Percentiles rank a stretch among this genome's conserved stretches.
Conservation (phyloP, 1,139 yeast species). For the Hanseniaspora sp. region DNA sequence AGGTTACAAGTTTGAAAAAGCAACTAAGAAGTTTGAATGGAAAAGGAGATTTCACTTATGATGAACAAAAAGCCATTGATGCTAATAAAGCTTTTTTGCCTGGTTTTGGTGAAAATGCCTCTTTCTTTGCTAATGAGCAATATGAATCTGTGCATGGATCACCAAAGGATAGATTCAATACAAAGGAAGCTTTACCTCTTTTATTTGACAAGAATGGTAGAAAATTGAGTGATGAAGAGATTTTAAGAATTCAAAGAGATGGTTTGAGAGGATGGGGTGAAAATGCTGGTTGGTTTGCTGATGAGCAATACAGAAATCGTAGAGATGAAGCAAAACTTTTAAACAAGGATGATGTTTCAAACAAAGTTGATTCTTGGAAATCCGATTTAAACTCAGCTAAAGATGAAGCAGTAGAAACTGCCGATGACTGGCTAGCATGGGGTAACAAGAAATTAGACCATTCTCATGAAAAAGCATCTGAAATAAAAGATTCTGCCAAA, state of each 20-base stretch:
- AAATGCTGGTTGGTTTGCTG: constrained; percentile 33
- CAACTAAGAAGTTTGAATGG: constrained; percentile 19
- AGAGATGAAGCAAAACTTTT: constrained; percentile 18
- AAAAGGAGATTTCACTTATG: constrained; percentile 16
- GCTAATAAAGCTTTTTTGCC: constrained; percentile 21
- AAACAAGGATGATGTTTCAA: not conserved
- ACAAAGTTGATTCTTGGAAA: constrained; percentile 16
- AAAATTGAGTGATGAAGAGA: not conserved
- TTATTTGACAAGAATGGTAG: constrained; percentile 16
- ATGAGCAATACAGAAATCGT: constrained; percentile 33
- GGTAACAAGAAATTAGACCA: constrained; percentile 24
- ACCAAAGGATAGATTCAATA: constrained; percentile 7
- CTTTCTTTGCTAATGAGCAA: constrained; percentile 16
- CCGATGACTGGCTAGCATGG: constrained; percentile 24
- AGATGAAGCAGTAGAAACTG: constrained; percentile 28
- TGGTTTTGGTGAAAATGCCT: constrained; percentile 29
- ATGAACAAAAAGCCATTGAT: constrained; percentile 18
- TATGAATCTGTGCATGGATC: constrained; percentile 10
- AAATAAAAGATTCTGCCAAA: constrained; percentile 26
- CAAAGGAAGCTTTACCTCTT: constrained; percentile 12
- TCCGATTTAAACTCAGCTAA: constrained; percentile 21
- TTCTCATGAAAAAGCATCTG: constrained; percentile 25
- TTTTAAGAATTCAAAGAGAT: constrained; percentile 19
- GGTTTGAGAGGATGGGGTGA: constrained; percentile 39
- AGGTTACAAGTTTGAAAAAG: constrained; percentile 12